phyloP scores from a whole-genome alignment of 345 rosid species.

The Kernera saxatilis region DNA sequence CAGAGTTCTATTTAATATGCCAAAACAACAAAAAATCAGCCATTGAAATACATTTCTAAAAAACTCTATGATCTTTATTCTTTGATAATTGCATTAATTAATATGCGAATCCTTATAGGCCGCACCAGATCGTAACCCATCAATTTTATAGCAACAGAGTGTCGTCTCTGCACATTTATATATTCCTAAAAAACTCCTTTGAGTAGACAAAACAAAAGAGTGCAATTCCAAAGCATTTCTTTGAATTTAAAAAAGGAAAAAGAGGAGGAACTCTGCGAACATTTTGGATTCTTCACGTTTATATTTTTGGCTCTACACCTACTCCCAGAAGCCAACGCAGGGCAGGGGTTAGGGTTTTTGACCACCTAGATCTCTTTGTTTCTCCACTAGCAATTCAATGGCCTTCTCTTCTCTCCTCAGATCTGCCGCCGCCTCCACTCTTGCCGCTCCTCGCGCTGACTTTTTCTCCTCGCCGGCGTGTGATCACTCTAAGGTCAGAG shows the following conservation, averaged over 20 bases:
- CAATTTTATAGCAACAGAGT: constrained; percentile 19
- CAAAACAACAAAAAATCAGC: too few relatives aligned
- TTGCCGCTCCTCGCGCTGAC: constrained; percentile 33
- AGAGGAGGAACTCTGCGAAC: not conserved
- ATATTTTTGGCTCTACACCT: constrained; percentile 28
- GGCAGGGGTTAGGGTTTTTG: constrained; percentile 26
- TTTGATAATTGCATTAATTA: not conserved
- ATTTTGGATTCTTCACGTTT: constrained; percentile 28
- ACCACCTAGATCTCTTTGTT: constrained; percentile 13
- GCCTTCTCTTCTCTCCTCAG: constrained; percentile 63
- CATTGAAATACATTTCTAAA: too few relatives aligned
- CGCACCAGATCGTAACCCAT: constrained; percentile 16
- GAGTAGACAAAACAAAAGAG: constrained; percentile 4
- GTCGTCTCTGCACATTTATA: constrained; percentile 13
- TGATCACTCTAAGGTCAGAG: constrained; percentile 54
- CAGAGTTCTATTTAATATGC: too few relatives aligned
- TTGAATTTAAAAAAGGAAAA: constrained; percentile 5
- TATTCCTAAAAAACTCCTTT: constrained; percentile 15
- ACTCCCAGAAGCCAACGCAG: constrained; percentile 23
- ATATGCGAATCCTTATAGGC: not conserved
- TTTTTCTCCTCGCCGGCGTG: constrained; percentile 33
- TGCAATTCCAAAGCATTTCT: constrained; percentile 10
- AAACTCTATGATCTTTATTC: too few relatives aligned
- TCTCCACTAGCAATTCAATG: constrained; percentile 38
- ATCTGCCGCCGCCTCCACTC: constrained; percentile 47